Base-by-base conservation (phyloP, 306 rosid species). In the Vachellia pachyceras region DNA sequence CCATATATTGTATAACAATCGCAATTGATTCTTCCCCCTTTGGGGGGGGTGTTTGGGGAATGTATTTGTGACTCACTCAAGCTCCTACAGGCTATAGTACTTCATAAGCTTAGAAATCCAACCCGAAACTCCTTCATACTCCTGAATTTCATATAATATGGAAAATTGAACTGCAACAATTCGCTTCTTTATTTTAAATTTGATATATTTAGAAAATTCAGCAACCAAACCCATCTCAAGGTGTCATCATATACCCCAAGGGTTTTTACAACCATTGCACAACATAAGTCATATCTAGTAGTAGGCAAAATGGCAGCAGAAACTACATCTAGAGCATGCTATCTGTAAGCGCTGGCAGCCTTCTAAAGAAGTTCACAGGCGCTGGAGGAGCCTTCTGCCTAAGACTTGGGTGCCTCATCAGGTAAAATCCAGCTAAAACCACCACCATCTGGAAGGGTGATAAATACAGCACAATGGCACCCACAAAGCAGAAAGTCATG, bases 351-450 rank as follows among this genome's bases (percentile, higher is more conserved):
- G 99, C 89, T 0, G 99, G 98, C 57, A 95, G 86, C 79, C 97
- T 86, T 61, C 97, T 89, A 90, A 91, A 95, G 93, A 91, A 95
- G 63, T 95, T 95, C 76, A 91, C 44, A 0, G 99, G 96, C 1
- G 88, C 87, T 0, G 92, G 22, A 1, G 99, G 98, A 77, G 78
- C 83, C 90, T 84, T 91, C 35, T 80, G 89, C 85, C 98, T 86
- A 52, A 95, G 78, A 85, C 73, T 89, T 0, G 99, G 99, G 81
- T 95, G 99, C 92, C 99, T 91, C 98, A 95, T 84, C 29, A 88
- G 22, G 86, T 91, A 95, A 76, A 93, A 76, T 23, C 97, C 99
- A 5, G 87, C 64, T 0, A 91, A 46, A 75, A 95, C 87, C 49
- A 85, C 69, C 55, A 91, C 40, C 42, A 95, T 45, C 85, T 90